A percentile compares a stretch with the other conserved stretches of the same genome.
Evolutionary conservation across 164 flowering plant species (phyloP).

Genomic region (Macadamia tetraphylla): DNA sequence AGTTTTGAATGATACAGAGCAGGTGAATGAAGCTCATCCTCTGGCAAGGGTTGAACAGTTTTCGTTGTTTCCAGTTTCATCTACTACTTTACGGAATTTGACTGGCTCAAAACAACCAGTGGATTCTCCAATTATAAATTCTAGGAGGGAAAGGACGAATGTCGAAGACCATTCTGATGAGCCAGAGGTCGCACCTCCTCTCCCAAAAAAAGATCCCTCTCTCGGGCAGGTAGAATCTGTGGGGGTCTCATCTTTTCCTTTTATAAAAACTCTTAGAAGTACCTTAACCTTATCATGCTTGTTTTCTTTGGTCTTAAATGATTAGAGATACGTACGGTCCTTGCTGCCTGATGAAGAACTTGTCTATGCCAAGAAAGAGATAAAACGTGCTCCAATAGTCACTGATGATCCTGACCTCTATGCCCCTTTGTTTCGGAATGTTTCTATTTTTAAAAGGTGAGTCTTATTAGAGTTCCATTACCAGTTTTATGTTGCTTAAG

Average conservation of each 20-base stretch:
- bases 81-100: conserved; percentile 29
- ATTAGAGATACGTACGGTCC: conserved; percentile 46
- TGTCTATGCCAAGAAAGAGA: conserved; percentile 58
- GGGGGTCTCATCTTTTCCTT: not conserved
- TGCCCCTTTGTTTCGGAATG: conserved; percentile 62
- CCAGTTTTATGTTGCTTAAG: not conserved
- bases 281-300: not conserved
- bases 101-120: conserved; percentile 9
- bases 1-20: conserved; percentile 20
- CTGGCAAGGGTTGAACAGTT: conserved; percentile 20
- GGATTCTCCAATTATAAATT: not conserved
- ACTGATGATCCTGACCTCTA: conserved; percentile 57
- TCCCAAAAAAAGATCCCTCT: conserved; percentile 14
- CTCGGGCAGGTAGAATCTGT: conserved; percentile 33
- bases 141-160: conserved; percentile 10
- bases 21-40: conserved; percentile 16
- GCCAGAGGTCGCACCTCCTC: conserved; percentile 21
- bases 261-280: not conserved
- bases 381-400: conserved; percentile 41
- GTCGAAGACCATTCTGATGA: conserved; percentile 8
- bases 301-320: not conserved
- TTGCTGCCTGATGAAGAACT: conserved; percentile 65
- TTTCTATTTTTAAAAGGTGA: conserved; percentile 71
- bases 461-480: not conserved
- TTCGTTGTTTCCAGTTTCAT: conserved; percentile 14